Conservation (phyloP, 495 filamentous ascomycete species). For the Aspergillus funiculosus region DNA sequence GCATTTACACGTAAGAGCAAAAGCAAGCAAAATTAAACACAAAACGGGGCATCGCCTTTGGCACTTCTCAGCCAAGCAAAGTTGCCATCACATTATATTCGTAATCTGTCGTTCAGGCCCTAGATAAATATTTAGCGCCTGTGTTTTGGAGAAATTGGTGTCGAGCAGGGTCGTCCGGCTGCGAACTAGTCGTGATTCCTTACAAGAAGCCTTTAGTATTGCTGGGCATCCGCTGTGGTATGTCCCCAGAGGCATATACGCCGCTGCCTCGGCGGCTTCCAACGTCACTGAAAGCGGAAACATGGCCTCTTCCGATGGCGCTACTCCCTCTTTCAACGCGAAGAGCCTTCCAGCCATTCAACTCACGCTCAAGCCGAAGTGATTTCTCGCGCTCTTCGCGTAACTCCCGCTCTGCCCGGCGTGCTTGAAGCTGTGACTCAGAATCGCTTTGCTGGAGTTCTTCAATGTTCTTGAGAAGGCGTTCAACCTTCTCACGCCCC, state of each 20-base stretch:
- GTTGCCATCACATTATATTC: constrained; percentile 19
- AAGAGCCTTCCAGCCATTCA: constrained; percentile 77
- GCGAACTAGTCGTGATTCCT: constrained; percentile 20
- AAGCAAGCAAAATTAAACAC: constrained; percentile 6
- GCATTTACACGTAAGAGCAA: constrained; percentile 17
- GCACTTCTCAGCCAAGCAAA: constrained; percentile 16
- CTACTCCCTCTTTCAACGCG: constrained; percentile 53
- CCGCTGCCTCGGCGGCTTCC: constrained; percentile 39
- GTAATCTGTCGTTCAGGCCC: constrained; percentile 18
- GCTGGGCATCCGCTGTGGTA: constrained; percentile 42
- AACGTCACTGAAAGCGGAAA: constrained; percentile 35
- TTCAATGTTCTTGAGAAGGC: constrained; percentile 82
- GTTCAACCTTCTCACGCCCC: constrained; percentile 81
- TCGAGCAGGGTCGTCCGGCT: constrained; percentile 19
- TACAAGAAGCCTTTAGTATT: constrained; percentile 48
- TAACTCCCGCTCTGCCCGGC: constrained; percentile 83
- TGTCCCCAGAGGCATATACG: constrained; percentile 33
- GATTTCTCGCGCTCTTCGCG: constrained; percentile 83
- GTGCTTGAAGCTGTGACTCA: constrained; percentile 67
- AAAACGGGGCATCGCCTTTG: constrained; percentile 5
- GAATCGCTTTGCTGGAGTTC: constrained; percentile 85
- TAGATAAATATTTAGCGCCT: constrained; percentile 17
- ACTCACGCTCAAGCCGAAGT: constrained; percentile 76
- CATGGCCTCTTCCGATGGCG: constrained; percentile 28
- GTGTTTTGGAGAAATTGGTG: constrained; percentile 5